These are phyloP conservation scores for Clarireedia hainanense DNA, from an alignment of 2,329 filamentous ascomycete species.

Conservation along the genomic window DNA sequence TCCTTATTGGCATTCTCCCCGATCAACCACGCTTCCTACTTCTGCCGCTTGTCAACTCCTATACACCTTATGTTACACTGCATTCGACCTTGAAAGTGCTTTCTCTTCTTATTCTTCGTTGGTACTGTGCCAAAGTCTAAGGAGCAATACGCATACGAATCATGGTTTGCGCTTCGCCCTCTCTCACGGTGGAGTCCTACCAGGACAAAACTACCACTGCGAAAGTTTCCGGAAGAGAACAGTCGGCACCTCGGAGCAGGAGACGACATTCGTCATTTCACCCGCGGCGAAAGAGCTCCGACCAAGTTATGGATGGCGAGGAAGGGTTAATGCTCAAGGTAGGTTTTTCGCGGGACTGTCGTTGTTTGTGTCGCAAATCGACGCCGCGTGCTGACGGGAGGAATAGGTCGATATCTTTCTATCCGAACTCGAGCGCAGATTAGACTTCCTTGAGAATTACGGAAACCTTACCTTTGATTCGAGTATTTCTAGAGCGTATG, in stretches of 20 bases:
- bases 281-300: slow-evolving; percentile 46
- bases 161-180: slow-evolving; percentile 28
- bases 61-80: neutral
- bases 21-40: too few species aligned
- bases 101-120: neutral
- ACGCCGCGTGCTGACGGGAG: neutral
- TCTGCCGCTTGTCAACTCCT: too few species aligned
- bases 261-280: slow-evolving; percentile 50
- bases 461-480: slow-evolving; percentile 76
- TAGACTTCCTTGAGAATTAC: slow-evolving; percentile 85
- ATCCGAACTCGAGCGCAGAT: slow-evolving; percentile 73
- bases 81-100: neutral
- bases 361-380: too few species aligned
- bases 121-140: neutral
- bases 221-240: slow-evolving; percentile 17
- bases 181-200: slow-evolving; percentile 28
- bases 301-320: slow-evolving; percentile 54
- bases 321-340: slow-evolving; percentile 53
- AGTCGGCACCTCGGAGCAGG: slow-evolving; percentile 17
- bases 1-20: too few species aligned
- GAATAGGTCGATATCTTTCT: slow-evolving; percentile 69
- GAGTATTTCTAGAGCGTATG: slow-evolving; percentile 76
- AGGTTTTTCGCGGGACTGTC: slow-evolving; percentile 6
- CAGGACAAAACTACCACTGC: slow-evolving; percentile 17
- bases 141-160: neutral